Base-by-base conservation (phyloP, 768 basidiomycete species). In the Clavulina sp. region DNA sequence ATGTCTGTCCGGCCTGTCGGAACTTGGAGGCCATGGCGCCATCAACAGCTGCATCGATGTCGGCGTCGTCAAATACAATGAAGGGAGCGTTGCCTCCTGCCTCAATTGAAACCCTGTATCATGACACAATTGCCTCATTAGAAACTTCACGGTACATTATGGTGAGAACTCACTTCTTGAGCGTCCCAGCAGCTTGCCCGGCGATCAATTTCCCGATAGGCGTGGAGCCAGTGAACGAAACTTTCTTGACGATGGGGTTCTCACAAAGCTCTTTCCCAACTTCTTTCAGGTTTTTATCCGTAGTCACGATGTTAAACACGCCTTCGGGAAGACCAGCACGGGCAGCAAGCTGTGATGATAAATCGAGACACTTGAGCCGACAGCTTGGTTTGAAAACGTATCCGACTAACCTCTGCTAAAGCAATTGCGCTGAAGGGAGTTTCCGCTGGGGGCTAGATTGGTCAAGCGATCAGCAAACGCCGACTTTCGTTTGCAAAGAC, bases 41-140 rank as follows among this genome's bases (percentile, higher is more conserved):
- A 57, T 80, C 78, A 4, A 99, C 87, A 28, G 95, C 95, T 52
- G 81, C 78, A 47, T 89, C 85, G 49, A 99, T 73, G 62, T 97
- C 81, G 0, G 91, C 93, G 60, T 97, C 95, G 56, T 89, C 84
- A 63, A 99, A 97, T 4, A 99, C 84, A 58, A 97, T 95, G 65
- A 99, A 91, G 0, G 93, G 84, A 0, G 92, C 79, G 58, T 97
- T 97, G 28, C 95, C 93, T 13, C 91, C 88, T 28, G 89, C 84
- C 66, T 93, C 89, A 33, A 89, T 65, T 1, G 87, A 87, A 6
- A 78, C 62, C 56, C 78, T 70, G 57, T n/a, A 47, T n/a, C 19
- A 33, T n/a, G n/a, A 18, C 30, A 4, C 9, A 49, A 30, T 32
- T 26, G n/a, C 31, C 21, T 29, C 21, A 26, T 7, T 38, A n/a